A percentile compares a stretch with the other conserved stretches of the same genome.
phyloP scores from a whole-genome alignment of 2,329 filamentous ascomycete species.

The Penicillium aurantiogriseum region DNA sequence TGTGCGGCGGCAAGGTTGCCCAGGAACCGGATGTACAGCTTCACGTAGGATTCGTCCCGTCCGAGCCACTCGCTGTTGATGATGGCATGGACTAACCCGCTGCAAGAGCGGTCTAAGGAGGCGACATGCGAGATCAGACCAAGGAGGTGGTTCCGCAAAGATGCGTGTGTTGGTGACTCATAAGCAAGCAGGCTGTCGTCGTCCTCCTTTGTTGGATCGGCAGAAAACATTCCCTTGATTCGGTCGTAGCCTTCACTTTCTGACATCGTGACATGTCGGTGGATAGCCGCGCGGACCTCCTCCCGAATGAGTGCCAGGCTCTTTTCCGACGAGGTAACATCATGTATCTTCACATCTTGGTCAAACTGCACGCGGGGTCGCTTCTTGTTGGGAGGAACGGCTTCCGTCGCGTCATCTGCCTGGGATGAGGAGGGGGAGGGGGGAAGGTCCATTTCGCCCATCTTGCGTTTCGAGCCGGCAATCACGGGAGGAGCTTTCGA shows the following conservation, averaged over 20 bases:
- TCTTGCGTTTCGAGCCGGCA: slow-evolving; percentile 38
- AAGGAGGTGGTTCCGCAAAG: slow-evolving; percentile 58
- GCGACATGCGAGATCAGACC: slow-evolving; percentile 59
- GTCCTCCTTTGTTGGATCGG: slow-evolving; percentile 45
- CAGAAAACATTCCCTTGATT: slow-evolving; percentile 53
- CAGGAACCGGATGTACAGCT: slow-evolving; percentile 56
- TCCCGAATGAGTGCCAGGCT: slow-evolving; percentile 58
- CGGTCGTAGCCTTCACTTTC: slow-evolving; percentile 59
- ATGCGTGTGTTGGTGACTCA: slow-evolving; percentile 52
- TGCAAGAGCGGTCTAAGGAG: slow-evolving; percentile 56
- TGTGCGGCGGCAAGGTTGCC: slow-evolving; percentile 75
- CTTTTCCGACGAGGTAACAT: slow-evolving; percentile 48
- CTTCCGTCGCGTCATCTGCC: slow-evolving; percentile 28
- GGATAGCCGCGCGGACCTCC: slow-evolving; percentile 59
- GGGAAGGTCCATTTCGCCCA: slow-evolving; percentile 36
- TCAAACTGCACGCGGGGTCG: slow-evolving; percentile 46
- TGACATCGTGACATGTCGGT: slow-evolving; percentile 50
- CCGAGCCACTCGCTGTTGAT: slow-evolving; percentile 62
- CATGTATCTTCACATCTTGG: slow-evolving; percentile 35
- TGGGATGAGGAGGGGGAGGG: slow-evolving; percentile 33
- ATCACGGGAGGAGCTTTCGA: slow-evolving; percentile 29
- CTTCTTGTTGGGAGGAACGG: slow-evolving; percentile 38
- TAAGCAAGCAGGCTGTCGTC: slow-evolving; percentile 32
- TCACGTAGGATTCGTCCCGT: slow-evolving; percentile 59
- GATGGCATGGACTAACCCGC: slow-evolving; percentile 57